Conservation (phyloP, 768 basidiomycete species). For the Kwoniella heveanensis region DNA sequence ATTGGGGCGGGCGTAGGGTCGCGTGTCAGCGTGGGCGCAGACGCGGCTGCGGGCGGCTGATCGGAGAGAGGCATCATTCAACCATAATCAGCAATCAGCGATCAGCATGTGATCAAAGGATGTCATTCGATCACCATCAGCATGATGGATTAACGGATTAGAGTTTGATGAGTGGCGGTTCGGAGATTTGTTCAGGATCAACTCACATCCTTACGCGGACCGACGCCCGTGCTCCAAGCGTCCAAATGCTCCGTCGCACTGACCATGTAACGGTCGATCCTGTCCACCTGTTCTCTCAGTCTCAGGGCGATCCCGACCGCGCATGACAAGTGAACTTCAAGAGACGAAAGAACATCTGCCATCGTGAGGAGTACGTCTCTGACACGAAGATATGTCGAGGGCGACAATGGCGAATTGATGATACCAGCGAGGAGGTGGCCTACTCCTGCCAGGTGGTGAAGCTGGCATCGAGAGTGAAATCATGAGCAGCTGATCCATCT, state of each 20-base stretch:
- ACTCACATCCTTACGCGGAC: background rate
- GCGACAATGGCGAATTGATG: slow-evolving; percentile 40
- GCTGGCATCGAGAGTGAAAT: slow-evolving; percentile 13
- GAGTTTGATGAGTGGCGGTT: background rate
- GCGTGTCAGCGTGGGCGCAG: background rate
- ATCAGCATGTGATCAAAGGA: background rate
- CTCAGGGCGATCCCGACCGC: slow-evolving; percentile 20
- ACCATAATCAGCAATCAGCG: no score
- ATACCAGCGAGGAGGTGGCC: slow-evolving; percentile 49
- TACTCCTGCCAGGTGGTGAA: slow-evolving; percentile 51
- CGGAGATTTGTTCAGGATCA: background rate
- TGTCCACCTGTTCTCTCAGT: slow-evolving; percentile 22
- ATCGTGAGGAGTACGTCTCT: slow-evolving; percentile 41
- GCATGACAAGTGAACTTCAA: slow-evolving; percentile 28
- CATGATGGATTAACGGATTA: background rate
- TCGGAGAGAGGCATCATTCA: no score
- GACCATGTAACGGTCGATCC: slow-evolving; percentile 27
- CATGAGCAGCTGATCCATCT: background rate
- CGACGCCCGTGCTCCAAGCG: slow-evolving; percentile 2
- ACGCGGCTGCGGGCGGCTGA: background rate
- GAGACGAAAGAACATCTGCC: slow-evolving; percentile 37
- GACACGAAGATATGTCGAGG: slow-evolving; percentile 39
- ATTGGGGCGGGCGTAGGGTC: background rate
- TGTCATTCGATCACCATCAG: background rate
- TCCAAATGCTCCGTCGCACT: slow-evolving; percentile 15